Percentiles rank a stretch among this genome's conserved stretches.
Conservation (phyloP, 768 basidiomycete species). For the Mycena polygramma region DNA sequence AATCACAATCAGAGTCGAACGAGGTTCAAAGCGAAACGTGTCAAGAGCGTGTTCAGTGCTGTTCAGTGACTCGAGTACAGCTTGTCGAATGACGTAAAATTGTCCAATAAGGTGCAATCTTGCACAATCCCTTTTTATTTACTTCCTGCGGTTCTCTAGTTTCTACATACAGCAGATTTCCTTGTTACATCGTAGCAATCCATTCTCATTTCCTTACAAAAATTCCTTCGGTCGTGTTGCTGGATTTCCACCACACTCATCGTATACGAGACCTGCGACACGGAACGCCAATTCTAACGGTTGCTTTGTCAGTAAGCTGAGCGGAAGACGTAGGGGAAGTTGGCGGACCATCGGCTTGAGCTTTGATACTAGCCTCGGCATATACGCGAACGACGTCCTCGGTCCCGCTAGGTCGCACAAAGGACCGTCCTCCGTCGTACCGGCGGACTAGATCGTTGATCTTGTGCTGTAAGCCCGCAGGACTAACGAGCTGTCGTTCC, state of each 20-base stretch:
- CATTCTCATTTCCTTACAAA: conserved; percentile 52
- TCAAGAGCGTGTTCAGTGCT: neutral
- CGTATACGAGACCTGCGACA: conserved; percentile 88
- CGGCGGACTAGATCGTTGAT: conserved; percentile 86
- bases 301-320: conserved; percentile 15
- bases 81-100: conserved; percentile 28
- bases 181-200: conserved; percentile 12
- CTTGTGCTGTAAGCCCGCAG: conserved; percentile 81
- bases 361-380: conserved; percentile 84
- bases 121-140: neutral
- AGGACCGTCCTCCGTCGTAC: conserved; percentile 88
- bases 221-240: conserved; percentile 84
- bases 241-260: conserved; percentile 86
- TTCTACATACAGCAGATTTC: conserved; percentile 23
- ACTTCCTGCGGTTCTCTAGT: conserved; percentile 1
- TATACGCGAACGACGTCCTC: conserved; percentile 99
- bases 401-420: conserved; percentile 97
- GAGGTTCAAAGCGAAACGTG: neutral
- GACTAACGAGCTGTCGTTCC: conserved; percentile 88
- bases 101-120: conserved; percentile 22
- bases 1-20: neutral
- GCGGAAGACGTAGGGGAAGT: neutral
- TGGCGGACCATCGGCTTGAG: conserved; percentile 86
- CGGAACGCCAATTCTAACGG: conserved; percentile 83
- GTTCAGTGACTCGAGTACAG: conserved; percentile 14